phyloP scores from a whole-genome alignment of 2,329 filamentous ascomycete species.

The Gaeumannomyces tritici region DNA sequence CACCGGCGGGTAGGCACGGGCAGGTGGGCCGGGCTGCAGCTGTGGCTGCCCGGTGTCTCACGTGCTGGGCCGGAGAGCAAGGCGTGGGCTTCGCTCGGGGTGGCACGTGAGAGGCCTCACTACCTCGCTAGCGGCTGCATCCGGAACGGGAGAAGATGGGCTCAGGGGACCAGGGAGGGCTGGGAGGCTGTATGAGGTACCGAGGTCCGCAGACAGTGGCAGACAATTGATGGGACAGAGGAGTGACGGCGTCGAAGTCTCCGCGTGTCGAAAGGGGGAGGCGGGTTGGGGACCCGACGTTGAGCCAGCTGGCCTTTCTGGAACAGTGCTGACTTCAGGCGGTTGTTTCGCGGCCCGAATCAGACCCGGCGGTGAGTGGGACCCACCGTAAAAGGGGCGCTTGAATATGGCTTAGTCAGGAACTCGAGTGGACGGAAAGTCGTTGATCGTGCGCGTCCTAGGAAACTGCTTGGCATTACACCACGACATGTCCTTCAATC shows the following conservation, averaged over 20 bases:
- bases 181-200: background rate
- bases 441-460: too few relatives aligned
- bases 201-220: too few relatives aligned
- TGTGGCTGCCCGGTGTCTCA: background rate
- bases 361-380: background rate
- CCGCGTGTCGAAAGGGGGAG: background rate
- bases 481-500: too few relatives aligned
- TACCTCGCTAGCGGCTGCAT: background rate
- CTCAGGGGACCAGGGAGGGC: background rate
- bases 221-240: background rate
- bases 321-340: too few relatives aligned
- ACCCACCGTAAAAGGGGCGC: background rate
- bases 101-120: background rate
- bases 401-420: background rate
- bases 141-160: background rate
- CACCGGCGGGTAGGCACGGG: background rate
- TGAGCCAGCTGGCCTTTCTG: background rate
- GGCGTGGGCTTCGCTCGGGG: slow-evolving; percentile 6
- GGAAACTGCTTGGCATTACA: background rate
- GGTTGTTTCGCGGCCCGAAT: too few relatives aligned
- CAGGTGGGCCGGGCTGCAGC: background rate
- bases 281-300: background rate
- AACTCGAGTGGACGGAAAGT: background rate
- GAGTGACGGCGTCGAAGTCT: background rate
- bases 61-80: background rate